These are phyloP conservation scores for Saccharomycopsis phalli DNA, from an alignment of 1,139 yeast species.

Conservation along the genomic window DNA sequence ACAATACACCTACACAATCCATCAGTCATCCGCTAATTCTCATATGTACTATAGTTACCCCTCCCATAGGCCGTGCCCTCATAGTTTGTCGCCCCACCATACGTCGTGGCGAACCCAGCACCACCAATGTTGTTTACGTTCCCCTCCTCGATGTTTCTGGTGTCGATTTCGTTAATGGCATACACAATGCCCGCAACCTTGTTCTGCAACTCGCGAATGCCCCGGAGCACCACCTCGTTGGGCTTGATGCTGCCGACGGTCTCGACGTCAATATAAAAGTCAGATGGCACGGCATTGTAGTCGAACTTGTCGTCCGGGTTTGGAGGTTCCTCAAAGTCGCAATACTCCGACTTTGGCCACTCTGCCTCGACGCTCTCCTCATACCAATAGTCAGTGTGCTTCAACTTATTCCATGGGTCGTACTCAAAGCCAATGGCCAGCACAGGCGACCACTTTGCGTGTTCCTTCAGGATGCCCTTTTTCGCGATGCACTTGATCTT, in stretches of 20 bases:
- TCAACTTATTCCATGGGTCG: conserved; percentile 98
- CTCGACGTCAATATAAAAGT: conserved; percentile 82
- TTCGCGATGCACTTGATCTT: conserved; percentile 88
- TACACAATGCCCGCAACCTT: conserved; percentile 85
- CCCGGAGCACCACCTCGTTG: conserved; percentile 77
- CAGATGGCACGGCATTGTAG: conserved; percentile 70
- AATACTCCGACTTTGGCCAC: conserved; percentile 86
- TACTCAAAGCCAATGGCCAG: conserved; percentile 97
- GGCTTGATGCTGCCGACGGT: conserved; percentile 87
- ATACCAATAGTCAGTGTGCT: conserved; percentile 94
- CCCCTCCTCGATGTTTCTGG: conserved; percentile 23
- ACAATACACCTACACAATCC: not conserved
- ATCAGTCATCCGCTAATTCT: not conserved
- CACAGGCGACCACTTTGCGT: conserved; percentile 97
- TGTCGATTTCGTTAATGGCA: conserved; percentile 56
- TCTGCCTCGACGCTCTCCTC: conserved; percentile 82
- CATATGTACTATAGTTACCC: conserved; percentile 1
- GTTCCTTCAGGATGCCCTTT: conserved; percentile 97
- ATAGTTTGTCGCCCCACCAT: conserved; percentile 24
- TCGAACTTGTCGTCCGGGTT: conserved; percentile 83
- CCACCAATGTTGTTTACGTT: conserved; percentile 43
- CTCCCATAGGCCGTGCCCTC: conserved; percentile 22
- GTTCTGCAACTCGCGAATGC: conserved; percentile 76
- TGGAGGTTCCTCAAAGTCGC: conserved; percentile 96
- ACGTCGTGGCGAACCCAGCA: conserved; percentile 39